These are phyloP conservation scores for Tothia fuscella DNA, from an alignment of 2,329 filamentous ascomycete genomes.

Conservation along the genomic window DNA sequence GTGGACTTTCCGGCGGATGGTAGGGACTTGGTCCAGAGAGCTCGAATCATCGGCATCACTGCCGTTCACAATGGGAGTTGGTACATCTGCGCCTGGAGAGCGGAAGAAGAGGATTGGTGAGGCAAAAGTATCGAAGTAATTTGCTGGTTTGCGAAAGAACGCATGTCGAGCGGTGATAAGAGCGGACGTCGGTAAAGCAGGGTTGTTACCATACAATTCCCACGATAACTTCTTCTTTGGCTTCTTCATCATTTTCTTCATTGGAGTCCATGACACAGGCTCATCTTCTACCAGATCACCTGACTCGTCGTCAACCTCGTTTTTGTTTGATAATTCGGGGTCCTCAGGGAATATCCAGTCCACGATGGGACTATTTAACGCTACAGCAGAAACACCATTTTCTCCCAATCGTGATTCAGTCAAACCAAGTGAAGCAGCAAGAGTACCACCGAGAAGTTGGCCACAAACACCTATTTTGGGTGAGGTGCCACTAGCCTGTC, in stretches of 20 bases:
- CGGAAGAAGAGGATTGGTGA: constrained; percentile 40
- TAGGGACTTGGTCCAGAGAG: not conserved
- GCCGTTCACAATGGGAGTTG: constrained; percentile 6
- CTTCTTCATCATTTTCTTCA: constrained; percentile 10
- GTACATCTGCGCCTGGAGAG: constrained; percentile 24
- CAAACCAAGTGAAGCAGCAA: constrained; percentile 37
- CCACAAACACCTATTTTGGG: constrained; percentile 31
- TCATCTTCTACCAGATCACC: not conserved
- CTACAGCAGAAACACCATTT: constrained; percentile 31
- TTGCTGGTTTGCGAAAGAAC: constrained; percentile 30
- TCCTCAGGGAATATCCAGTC: constrained; percentile 35
- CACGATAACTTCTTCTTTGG: constrained; percentile 17
- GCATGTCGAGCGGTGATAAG: constrained; percentile 23
- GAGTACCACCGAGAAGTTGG: constrained; percentile 34
- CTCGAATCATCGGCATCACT: not conserved
- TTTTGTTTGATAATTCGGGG: constrained; percentile 10
- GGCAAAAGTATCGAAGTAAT: constrained; percentile 38
- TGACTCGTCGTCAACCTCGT: not conserved
- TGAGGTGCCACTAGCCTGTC: not conserved
- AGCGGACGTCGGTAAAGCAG: constrained; percentile 18
- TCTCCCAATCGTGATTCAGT: constrained; percentile 33
- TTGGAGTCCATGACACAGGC: not conserved
- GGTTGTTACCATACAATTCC: constrained; percentile 19
- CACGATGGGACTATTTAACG: constrained; percentile 34
- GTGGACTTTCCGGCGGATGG: constrained; percentile 16